phyloP scores from a whole-genome alignment of 176 grass and related monocot genomes.

The Paspalum vaginatum region DNA sequence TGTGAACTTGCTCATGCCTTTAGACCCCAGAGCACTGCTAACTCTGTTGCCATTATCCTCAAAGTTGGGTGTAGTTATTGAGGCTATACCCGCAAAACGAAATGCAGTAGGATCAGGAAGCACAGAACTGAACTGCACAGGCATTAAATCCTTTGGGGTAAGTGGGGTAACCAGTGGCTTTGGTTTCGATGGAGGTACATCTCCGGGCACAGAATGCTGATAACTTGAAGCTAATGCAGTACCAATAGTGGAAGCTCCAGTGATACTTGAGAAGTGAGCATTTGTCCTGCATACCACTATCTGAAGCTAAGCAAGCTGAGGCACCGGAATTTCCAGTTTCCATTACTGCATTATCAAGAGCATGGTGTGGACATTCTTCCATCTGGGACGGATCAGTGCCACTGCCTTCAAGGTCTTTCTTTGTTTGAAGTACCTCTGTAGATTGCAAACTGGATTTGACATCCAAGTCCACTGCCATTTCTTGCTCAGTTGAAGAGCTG shows the following conservation, averaged over 20 bases:
- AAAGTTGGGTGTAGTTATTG: slow-evolving; percentile 55
- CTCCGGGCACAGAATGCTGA: slow-evolving; percentile 35
- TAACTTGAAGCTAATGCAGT: slow-evolving; percentile 31
- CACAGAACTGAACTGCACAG: slow-evolving; percentile 60
- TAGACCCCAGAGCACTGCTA: slow-evolving; percentile 29
- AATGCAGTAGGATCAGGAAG: slow-evolving; percentile 55
- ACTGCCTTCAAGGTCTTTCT: neutral
- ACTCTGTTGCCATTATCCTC: slow-evolving; percentile 45
- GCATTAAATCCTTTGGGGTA: slow-evolving; percentile 66
- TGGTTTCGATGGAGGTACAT: slow-evolving; percentile 34
- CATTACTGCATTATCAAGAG: slow-evolving; percentile 18
- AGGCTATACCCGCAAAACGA: slow-evolving; percentile 63
- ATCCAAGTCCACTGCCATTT: slow-evolving; percentile 20
- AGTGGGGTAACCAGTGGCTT: slow-evolving; percentile 43
- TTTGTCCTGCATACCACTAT: slow-evolving; percentile 38
- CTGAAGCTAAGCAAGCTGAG: slow-evolving; percentile 27
- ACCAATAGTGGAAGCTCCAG: slow-evolving; percentile 24
- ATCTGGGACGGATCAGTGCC: slow-evolving; percentile 12
- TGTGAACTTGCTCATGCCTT: slow-evolving; percentile 50
- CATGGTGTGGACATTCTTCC: slow-evolving; percentile 37
- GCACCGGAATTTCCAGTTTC: slow-evolving; percentile 25
- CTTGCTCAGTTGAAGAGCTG: slow-evolving; percentile 29
- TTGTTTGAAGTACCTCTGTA: slow-evolving; percentile 24
- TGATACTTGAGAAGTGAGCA: slow-evolving; percentile 27
- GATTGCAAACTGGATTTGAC: slow-evolving; percentile 25